Evolutionary conservation across 805 yeast genomes (phyloP), one percentile per base, ranked within the genome.

Genomic region (Phaffomyces thermotolerans): DNA sequence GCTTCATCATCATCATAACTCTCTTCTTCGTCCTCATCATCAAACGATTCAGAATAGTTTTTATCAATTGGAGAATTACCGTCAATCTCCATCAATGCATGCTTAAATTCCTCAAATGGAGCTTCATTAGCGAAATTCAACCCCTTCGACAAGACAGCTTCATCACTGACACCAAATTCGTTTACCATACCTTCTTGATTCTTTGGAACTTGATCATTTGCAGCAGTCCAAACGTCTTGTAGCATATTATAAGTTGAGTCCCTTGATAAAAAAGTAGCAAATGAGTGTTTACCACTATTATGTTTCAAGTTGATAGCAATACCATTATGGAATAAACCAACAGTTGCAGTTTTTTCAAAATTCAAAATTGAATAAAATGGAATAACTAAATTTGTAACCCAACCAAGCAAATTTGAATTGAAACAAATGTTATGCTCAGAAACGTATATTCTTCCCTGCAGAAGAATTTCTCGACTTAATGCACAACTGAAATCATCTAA

Each of bases 401-500:
- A 90, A 1, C 96, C 96, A 37, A 91, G 66, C 34, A 93, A 69
- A 52, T 83, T 84, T 8, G 96, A 84, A 58, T 88, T 82, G 71
- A 93, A 93, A 58, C 96, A 87, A 4, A 91, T 58, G 55, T 82
- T 78, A 41, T 75, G 73, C 50, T 86, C 90, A 17, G 95, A 77
- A 8, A 93, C 72, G 58, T 86, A 93, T 24, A 93, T 54, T 40
- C 95, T 70, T 4, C 99, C 99, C 57, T 93, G 97, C 9, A 88
- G 65, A 29, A 91, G 68, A 39, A 89, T 86, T 50, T 91, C 98
- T 48, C 88, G 71, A 50, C 90, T 83, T 43, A 91, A 65, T 0
- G 97, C 96, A 68, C 98, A 93, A 24, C 87, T 78, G 55, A 84
- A 90, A 54, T 89, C 97, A 56, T 88, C 96, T 31, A 91, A 60